phyloP scores from a whole-genome alignment of 2,329 filamentous ascomycete genomes.

The Cladophialophora exuberans region DNA sequence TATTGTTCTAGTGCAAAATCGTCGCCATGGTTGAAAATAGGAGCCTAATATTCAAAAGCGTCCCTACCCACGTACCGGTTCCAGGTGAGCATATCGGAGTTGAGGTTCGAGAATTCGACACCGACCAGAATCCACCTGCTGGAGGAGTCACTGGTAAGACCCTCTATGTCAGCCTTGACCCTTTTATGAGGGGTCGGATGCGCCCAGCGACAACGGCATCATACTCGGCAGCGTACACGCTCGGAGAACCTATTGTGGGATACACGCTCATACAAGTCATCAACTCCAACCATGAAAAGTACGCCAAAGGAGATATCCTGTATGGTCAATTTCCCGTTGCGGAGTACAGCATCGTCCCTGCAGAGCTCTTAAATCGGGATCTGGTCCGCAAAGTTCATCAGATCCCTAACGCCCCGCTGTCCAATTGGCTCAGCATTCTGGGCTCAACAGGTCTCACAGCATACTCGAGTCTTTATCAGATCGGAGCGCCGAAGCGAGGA shows the following conservation, averaged over 20 bases:
- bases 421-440: slow-evolving; percentile 66
- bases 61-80: not conserved
- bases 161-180: slow-evolving; percentile 64
- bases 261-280: slow-evolving; percentile 67
- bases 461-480: slow-evolving; percentile 68
- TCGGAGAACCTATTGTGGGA: slow-evolving; percentile 61
- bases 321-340: slow-evolving; percentile 60
- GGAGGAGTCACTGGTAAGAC: not conserved
- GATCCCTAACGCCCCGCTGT: slow-evolving; percentile 58
- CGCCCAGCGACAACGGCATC: slow-evolving; percentile 63
- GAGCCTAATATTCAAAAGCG: not conserved
- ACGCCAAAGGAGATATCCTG: slow-evolving; percentile 61
- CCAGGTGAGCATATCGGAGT: slow-evolving; percentile 2
- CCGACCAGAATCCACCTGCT: not conserved
- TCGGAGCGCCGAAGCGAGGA: slow-evolving; percentile 67
- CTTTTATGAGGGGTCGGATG: slow-evolving; percentile 77
- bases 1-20: too few relatives aligned
- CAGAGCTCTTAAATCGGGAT: slow-evolving; percentile 65
- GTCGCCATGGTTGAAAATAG: not conserved
- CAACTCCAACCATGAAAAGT: slow-evolving; percentile 58
- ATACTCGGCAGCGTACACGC: slow-evolving; percentile 62
- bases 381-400: slow-evolving; percentile 50
- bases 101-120: not conserved
- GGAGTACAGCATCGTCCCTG: slow-evolving; percentile 61
- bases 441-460: slow-evolving; percentile 73